These are phyloP conservation scores for Arthrobotrys iridis DNA, from an alignment of 2,329 filamentous ascomycete genomes.

Conservation along the genomic window DNA sequence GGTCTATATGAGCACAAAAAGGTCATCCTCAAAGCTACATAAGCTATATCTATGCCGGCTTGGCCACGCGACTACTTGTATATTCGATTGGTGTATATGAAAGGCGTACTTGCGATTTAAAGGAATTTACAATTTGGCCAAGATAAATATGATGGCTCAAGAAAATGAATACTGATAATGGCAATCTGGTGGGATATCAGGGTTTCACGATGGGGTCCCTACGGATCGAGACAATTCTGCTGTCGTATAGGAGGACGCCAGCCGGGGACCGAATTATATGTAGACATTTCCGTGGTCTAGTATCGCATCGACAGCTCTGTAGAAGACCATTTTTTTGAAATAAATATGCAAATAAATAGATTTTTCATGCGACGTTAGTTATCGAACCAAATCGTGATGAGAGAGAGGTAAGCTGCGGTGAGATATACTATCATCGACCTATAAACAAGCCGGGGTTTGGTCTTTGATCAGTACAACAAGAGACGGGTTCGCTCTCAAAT, in stretches of 20 bases:
- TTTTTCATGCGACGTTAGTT: not conserved
- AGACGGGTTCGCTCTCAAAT: not conserved
- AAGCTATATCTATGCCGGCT: not conserved
- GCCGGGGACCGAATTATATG: not conserved
- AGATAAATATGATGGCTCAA: not conserved
- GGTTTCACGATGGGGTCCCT: not conserved
- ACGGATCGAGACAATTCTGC: not conserved
- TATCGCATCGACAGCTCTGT: not conserved
- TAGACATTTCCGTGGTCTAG: not conserved
- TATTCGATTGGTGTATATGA: not conserved
- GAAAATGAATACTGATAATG: not conserved
- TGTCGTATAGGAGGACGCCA: not conserved
- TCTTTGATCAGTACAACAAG: not conserved
- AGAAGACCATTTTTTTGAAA: not conserved
- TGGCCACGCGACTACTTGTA: not conserved
- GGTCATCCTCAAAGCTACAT: not conserved
- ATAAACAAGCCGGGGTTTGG: not conserved
- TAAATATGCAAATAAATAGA: not conserved
- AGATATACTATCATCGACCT: not conserved
- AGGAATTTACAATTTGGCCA: not conserved
- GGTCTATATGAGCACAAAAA: not conserved
- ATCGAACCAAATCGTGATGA: not conserved
- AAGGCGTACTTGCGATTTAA: conserved; percentile 3
- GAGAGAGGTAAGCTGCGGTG: not conserved
- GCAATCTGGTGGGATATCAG: conserved; percentile 1